Conservation (phyloP, 495 filamentous ascomycete species). For the Parathielavia appendiculata region DNA sequence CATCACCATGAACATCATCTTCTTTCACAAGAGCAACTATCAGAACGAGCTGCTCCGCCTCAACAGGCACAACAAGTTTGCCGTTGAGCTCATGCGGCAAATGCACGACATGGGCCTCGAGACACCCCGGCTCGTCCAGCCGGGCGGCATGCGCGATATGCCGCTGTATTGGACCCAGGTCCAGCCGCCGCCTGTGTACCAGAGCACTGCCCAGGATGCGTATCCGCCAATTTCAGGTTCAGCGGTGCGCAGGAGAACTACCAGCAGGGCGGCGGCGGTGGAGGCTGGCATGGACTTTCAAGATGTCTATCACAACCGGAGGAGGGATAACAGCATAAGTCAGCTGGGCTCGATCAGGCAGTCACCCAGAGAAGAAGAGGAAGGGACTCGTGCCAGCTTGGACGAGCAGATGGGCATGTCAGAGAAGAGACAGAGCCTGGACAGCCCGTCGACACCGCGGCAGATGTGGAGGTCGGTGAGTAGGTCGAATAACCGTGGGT, state of each 20-base stretch:
- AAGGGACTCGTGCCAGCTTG: not conserved
- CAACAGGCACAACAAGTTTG: constrained; percentile 89
- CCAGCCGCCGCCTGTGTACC: constrained; percentile 29
- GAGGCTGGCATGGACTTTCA: constrained; percentile 34
- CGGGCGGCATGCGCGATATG: constrained; percentile 52
- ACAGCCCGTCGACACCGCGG: constrained; percentile 16
- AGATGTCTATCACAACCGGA: constrained; percentile 30
- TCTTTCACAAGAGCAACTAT: constrained; percentile 91
- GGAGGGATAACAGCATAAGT: constrained; percentile 16
- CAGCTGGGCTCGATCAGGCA: constrained; percentile 24
- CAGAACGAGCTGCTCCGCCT: constrained; percentile 92
- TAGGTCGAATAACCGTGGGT: constrained; percentile 14
- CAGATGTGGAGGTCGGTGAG: constrained; percentile 11
- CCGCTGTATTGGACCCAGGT: constrained; percentile 46
- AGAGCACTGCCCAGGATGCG: constrained; percentile 4
- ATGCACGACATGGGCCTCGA: constrained; percentile 83
- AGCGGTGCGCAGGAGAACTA: constrained; percentile 12
- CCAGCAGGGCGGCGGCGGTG: constrained; percentile 26
- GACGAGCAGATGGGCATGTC: constrained; percentile 15
- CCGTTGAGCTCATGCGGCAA: constrained; percentile 83
- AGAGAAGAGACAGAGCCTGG: constrained; percentile 34
- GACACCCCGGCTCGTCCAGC: constrained; percentile 71
- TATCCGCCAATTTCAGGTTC: not conserved
- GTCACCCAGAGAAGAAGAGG: constrained; percentile 23
- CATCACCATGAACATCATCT: constrained; percentile 88